phyloP scores from a whole-genome alignment of 2,329 filamentous ascomycete genomes.

The Aspergillus sp. region DNA sequence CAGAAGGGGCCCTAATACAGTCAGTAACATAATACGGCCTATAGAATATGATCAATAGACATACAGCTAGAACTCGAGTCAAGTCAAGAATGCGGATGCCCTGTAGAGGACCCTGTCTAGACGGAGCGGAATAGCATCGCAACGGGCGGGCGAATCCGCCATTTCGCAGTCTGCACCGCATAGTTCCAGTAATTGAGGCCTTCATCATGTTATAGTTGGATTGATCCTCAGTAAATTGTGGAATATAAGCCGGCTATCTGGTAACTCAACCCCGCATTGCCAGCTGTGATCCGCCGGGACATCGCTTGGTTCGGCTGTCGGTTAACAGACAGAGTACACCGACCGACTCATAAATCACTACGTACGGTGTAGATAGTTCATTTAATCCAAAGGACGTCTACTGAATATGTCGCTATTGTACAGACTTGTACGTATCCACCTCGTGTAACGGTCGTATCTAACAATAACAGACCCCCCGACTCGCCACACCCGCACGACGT shows the following conservation, averaged over 20 bases:
- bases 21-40: not conserved
- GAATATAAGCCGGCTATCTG: not conserved
- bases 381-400: too few relatives aligned
- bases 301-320: not conserved
- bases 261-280: not conserved
- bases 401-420: not conserved
- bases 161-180: not conserved
- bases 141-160: not conserved
- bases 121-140: not conserved
- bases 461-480: not conserved
- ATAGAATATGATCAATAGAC: not conserved
- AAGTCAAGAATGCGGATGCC: constrained; percentile 25
- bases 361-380: not conserved
- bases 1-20: constrained; percentile 35
- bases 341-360: too few relatives aligned
- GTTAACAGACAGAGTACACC: not conserved
- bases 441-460: not conserved
- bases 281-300: not conserved
- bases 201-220: too few relatives aligned
- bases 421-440: not conserved
- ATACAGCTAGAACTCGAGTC: constrained; percentile 30
- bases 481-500: not conserved
- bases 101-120: not conserved
- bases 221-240: too few relatives aligned
- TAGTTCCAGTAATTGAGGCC: not conserved